These are phyloP conservation scores for Fusarium penzigii DNA, from an alignment of 2,329 filamentous ascomycete species.

Conservation along the genomic window DNA sequence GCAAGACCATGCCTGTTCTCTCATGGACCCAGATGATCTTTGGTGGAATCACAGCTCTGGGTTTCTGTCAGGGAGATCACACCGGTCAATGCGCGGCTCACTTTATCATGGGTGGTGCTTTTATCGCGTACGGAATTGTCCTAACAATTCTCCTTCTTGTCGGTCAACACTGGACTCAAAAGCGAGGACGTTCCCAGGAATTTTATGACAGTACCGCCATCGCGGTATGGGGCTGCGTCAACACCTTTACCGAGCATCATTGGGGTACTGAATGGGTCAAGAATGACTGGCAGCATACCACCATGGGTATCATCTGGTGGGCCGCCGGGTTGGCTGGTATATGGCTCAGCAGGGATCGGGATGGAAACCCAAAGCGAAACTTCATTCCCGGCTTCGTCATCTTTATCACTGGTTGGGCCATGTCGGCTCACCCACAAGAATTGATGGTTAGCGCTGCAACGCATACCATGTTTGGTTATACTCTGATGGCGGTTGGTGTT, in stretches of 20 bases:
- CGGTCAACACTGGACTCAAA: slow-evolving; percentile 82
- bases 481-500: slow-evolving; percentile 85
- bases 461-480: slow-evolving; percentile 90
- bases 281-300: slow-evolving; percentile 96
- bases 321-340: slow-evolving; percentile 86
- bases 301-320: slow-evolving; percentile 99
- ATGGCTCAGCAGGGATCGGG: slow-evolving; percentile 83
- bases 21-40: slow-evolving; percentile 96
- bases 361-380: slow-evolving; percentile 87
- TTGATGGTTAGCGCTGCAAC: slow-evolving; percentile 83
- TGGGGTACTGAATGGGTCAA: slow-evolving; percentile 89
- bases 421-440: slow-evolving; percentile 88
- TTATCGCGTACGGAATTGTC: slow-evolving; percentile 89
- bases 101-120: slow-evolving; percentile 98
- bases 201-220: slow-evolving; percentile 95
- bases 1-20: slow-evolving; percentile 83
- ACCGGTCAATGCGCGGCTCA: slow-evolving; percentile 90
- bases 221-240: slow-evolving; percentile 92
- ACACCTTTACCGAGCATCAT: slow-evolving; percentile 95
- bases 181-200: slow-evolving; percentile 85
- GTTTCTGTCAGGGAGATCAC: slow-evolving; percentile 92
- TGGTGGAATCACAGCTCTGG: slow-evolving; percentile 86
- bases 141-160: slow-evolving; percentile 84
- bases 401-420: slow-evolving; percentile 89
- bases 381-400: slow-evolving; percentile 91